Percentiles rank a stretch among this genome's conserved stretches.
Evolutionary conservation across 163 green algal species (phyloP).

Genomic region (Scenedesmus sp.): DNA sequence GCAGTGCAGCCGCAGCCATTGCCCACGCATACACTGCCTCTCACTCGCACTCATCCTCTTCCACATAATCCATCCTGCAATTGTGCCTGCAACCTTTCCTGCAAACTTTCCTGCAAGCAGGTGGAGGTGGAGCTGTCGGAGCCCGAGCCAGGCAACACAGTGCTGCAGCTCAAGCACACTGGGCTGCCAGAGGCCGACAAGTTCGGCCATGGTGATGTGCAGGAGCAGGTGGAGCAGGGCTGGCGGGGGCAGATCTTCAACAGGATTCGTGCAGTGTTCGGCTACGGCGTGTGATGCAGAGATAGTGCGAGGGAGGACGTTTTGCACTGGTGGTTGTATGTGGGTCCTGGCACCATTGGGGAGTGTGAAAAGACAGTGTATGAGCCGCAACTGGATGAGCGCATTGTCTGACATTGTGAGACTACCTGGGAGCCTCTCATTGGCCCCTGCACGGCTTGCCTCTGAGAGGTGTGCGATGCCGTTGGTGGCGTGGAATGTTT

Average conservation of each 20-base stretch:
- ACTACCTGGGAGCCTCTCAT: too few relatives aligned
- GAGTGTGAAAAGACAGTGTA: too few relatives aligned
- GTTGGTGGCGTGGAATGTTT: too few relatives aligned
- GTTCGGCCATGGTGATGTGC: constrained; percentile 83
- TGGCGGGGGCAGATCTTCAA: constrained; percentile 91
- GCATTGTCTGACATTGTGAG: too few relatives aligned
- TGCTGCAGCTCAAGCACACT: constrained; percentile 86
- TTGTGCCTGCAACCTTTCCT: background rate
- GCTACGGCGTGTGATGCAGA: constrained; percentile 78
- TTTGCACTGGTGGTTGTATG: too few relatives aligned
- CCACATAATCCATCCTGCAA: background rate
- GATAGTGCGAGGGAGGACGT: background rate
- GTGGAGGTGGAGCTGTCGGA: constrained; percentile 86
- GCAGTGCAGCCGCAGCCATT: background rate
- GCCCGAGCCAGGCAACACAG: constrained; percentile 84
- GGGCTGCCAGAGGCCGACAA: constrained; percentile 90
- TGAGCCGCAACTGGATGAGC: too few relatives aligned
- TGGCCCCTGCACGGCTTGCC: too few relatives aligned
- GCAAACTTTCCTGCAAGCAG: constrained; percentile 53
- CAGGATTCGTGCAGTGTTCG: constrained; percentile 87
- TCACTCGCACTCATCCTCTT: background rate
- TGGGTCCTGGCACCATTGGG: too few relatives aligned
- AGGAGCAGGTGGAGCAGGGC: constrained; percentile 83
- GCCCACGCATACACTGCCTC: background rate
- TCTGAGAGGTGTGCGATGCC: too few relatives aligned